Conservation (phyloP, 306 rosid species). For the Dryas drummondii region DNA sequence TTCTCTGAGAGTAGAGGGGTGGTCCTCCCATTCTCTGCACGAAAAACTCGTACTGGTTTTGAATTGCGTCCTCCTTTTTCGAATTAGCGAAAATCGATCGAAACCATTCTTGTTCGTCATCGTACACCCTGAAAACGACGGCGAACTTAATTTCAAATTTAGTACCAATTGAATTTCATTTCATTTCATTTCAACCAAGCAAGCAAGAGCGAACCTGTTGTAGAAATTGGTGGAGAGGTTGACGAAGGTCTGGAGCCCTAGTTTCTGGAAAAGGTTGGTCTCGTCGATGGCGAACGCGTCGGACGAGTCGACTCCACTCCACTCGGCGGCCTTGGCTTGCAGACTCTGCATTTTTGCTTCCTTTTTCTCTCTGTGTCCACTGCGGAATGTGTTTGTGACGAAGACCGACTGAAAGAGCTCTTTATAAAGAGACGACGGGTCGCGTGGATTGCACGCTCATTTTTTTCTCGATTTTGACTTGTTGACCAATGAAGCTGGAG, state of each 20-base stretch:
- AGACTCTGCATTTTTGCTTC: constrained; percentile 52
- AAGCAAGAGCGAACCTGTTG: constrained; percentile 40
- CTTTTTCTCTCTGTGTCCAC: neutral
- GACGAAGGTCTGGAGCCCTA: constrained; percentile 69
- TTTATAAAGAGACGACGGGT: neutral
- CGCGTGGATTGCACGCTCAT: constrained; percentile 39
- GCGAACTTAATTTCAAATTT: neutral
- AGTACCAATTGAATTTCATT: neutral
- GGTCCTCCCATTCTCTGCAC: constrained; percentile 91
- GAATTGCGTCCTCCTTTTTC: constrained; percentile 68
- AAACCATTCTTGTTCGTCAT: constrained; percentile 83
- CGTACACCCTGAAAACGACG: constrained; percentile 53
- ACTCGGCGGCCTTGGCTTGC: constrained; percentile 74
- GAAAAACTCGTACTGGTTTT: constrained; percentile 84
- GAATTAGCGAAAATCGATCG: constrained; percentile 64
- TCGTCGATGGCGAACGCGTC: constrained; percentile 77
- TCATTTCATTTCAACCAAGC: neutral
- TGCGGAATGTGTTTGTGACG: too few species aligned
- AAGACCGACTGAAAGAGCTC: neutral
- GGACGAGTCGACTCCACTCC: constrained; percentile 63
- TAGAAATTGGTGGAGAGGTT: constrained; percentile 86
- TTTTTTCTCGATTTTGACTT: neutral
- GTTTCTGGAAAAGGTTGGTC: constrained; percentile 57
- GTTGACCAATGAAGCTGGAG: neutral
- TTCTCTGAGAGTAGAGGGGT: constrained; percentile 73